These are phyloP conservation scores for Brassica nigra DNA, from an alignment of 345 rosid species.

Conservation along the genomic window DNA sequence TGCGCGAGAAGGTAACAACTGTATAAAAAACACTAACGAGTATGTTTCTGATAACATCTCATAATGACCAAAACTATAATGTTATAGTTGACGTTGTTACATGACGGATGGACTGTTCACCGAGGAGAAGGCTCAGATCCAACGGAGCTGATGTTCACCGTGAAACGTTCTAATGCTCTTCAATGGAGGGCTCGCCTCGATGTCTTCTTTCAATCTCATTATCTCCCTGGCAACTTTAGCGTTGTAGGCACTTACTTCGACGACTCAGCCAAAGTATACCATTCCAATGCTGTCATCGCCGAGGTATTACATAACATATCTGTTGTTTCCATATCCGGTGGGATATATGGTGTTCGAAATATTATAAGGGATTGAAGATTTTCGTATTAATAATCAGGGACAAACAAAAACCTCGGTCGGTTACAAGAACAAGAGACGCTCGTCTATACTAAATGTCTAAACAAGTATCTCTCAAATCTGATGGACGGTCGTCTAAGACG, in stretches of 20 bases:
- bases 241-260: constrained; percentile 31
- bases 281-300: constrained; percentile 18
- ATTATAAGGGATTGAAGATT: too few species aligned
- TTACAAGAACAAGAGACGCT: too few species aligned
- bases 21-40: neutral
- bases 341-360: too few species aligned
- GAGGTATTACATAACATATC: constrained; percentile 5
- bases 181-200: constrained; percentile 36
- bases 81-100: constrained; percentile 15
- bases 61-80: neutral
- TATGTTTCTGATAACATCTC: too few species aligned
- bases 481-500: too few species aligned
- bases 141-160: constrained; percentile 33
- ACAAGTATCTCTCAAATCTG: too few species aligned
- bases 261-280: constrained; percentile 28
- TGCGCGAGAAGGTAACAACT: constrained; percentile 34
- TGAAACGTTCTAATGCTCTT: constrained; percentile 28
- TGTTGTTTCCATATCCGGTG: too few species aligned
- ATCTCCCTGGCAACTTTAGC: constrained; percentile 15
- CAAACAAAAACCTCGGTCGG: too few species aligned
- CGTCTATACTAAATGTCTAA: too few species aligned
- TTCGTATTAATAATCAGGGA: too few species aligned
- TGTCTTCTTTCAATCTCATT: constrained; percentile 19
- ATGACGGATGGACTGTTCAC: constrained; percentile 32
- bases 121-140: constrained; percentile 38